These are phyloP conservation scores for Dactylella cylindrospora DNA, from an alignment of 2,329 filamentous ascomycete species.

Conservation along the genomic window DNA sequence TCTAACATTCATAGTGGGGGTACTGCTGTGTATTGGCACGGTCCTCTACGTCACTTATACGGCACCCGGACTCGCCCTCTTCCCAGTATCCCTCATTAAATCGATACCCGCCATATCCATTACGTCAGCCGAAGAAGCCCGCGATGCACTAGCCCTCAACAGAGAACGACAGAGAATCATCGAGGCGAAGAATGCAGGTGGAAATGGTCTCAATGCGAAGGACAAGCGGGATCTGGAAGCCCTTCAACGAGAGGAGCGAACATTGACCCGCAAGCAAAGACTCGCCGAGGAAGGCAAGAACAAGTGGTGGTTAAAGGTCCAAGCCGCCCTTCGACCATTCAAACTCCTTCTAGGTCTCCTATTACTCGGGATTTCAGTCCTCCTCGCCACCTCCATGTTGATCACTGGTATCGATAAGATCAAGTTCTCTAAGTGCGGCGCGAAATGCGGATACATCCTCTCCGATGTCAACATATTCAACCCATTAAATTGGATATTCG, in stretches of 20 bases:
- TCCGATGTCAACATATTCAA: slow-evolving; percentile 89
- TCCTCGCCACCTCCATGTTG: slow-evolving; percentile 89
- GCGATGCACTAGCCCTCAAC: slow-evolving; percentile 70
- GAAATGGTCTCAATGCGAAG: slow-evolving; percentile 69
- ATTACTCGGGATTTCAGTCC: slow-evolving; percentile 69
- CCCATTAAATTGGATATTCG: slow-evolving; percentile 85
- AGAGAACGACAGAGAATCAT: slow-evolving; percentile 89
- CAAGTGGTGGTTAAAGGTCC: slow-evolving; percentile 74
- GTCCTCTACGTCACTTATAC: slow-evolving; percentile 87
- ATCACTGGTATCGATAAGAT: slow-evolving; percentile 96
- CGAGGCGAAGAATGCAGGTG: slow-evolving; percentile 76
- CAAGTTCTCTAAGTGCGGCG: slow-evolving; percentile 89
- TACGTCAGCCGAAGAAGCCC: slow-evolving; percentile 68
- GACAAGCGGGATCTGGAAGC: slow-evolving; percentile 86
- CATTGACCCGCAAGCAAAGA: slow-evolving; percentile 82
- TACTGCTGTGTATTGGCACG: slow-evolving; percentile 85
- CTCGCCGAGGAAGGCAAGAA: slow-evolving; percentile 80
- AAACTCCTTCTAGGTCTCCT: slow-evolving; percentile 83
- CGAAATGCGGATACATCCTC: slow-evolving; percentile 87
- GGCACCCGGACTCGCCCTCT: slow-evolving; percentile 79
- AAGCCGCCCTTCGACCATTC: slow-evolving; percentile 79
- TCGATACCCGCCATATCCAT: slow-evolving; percentile 83
- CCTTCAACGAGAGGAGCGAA: slow-evolving; percentile 85
- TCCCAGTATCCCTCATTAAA: slow-evolving; percentile 89
- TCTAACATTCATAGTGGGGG: slow-evolving; percentile 81